phyloP scores from a whole-genome alignment of 345 rosid genomes.

The Geranium brycei region DNA sequence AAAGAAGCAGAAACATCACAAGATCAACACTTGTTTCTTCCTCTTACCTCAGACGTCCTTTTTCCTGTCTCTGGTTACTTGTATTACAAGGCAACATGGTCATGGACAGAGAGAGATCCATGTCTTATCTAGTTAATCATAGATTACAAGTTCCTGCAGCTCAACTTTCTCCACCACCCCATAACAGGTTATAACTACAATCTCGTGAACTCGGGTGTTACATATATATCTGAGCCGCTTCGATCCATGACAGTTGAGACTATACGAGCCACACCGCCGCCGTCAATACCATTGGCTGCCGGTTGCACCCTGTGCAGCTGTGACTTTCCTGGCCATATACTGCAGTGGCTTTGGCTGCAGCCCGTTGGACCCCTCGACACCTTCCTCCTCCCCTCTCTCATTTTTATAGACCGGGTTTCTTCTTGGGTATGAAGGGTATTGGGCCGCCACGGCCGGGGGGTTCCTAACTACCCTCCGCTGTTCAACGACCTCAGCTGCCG shows the following conservation, averaged over 20 bases:
- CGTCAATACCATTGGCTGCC: slow-evolving; percentile 64
- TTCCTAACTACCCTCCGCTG: slow-evolving; percentile 63
- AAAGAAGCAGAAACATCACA: too few relatives aligned
- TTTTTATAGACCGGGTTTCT: slow-evolving; percentile 55
- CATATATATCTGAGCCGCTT: too few relatives aligned
- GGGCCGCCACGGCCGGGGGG: slow-evolving; percentile 41
- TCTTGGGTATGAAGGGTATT: slow-evolving; percentile 51
- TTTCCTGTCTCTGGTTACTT: too few relatives aligned
- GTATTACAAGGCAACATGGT: too few relatives aligned
- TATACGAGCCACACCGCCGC: neutral
- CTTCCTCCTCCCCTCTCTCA: slow-evolving; percentile 60
- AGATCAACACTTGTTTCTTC: too few relatives aligned
- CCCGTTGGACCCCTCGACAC: slow-evolving; percentile 42
- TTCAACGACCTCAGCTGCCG: slow-evolving; percentile 53
- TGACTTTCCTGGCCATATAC: slow-evolving; percentile 65
- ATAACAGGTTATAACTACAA: too few relatives aligned
- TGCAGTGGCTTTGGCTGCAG: slow-evolving; percentile 76
- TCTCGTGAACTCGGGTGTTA: too few relatives aligned
- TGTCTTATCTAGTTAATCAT: too few relatives aligned
- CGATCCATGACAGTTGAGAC: slow-evolving; percentile 1
- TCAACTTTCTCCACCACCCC: too few relatives aligned
- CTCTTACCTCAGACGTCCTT: too few relatives aligned
- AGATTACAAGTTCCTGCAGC: too few relatives aligned
- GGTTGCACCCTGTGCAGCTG: slow-evolving; percentile 67
- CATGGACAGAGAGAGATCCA: too few relatives aligned